Conservation (phyloP, 371 early-diverging fungal genomes). For the Rhizopus microsporus region DNA sequence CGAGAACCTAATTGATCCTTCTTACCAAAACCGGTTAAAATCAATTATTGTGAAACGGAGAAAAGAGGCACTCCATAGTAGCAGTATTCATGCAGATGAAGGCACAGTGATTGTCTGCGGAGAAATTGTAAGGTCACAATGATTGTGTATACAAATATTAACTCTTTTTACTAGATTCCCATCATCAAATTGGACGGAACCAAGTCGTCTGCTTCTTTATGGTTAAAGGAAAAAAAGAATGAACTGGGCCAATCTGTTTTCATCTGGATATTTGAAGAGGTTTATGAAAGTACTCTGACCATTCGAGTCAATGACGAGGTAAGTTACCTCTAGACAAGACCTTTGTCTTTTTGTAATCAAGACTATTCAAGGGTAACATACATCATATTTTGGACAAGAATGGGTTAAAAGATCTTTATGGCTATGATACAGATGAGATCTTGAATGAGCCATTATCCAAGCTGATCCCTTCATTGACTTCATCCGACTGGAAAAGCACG, state of each 20-base stretch:
- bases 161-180: slow-evolving; percentile 46
- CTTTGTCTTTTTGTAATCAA: background rate
- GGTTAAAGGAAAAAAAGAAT: slow-evolving; percentile 66
- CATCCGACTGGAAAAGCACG: slow-evolving; percentile 29
- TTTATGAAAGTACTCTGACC: slow-evolving; percentile 56
- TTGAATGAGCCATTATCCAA: slow-evolving; percentile 44
- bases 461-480: slow-evolving; percentile 12
- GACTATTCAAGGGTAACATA: slow-evolving; percentile 47
- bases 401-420: slow-evolving; percentile 57
- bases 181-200: slow-evolving; percentile 63
- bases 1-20: slow-evolving; percentile 52
- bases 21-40: slow-evolving; percentile 56
- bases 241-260: slow-evolving; percentile 54
- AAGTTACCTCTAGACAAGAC: slow-evolving; percentile 5
- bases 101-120: slow-evolving; percentile 63
- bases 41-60: slow-evolving; percentile 41
- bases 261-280: slow-evolving; percentile 76
- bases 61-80: slow-evolving; percentile 20
- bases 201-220: slow-evolving; percentile 64
- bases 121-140: slow-evolving; percentile 56
- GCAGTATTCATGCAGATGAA: slow-evolving; percentile 27
- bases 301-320: slow-evolving; percentile 35
- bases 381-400: slow-evolving; percentile 43
- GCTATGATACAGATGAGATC: slow-evolving; percentile 50
- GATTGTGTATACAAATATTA: background rate